Percentiles rank a stretch among this genome's conserved stretches.
phyloP scores from a whole-genome alignment of 257 asterid species.

The Cynanchum wilfordii region DNA sequence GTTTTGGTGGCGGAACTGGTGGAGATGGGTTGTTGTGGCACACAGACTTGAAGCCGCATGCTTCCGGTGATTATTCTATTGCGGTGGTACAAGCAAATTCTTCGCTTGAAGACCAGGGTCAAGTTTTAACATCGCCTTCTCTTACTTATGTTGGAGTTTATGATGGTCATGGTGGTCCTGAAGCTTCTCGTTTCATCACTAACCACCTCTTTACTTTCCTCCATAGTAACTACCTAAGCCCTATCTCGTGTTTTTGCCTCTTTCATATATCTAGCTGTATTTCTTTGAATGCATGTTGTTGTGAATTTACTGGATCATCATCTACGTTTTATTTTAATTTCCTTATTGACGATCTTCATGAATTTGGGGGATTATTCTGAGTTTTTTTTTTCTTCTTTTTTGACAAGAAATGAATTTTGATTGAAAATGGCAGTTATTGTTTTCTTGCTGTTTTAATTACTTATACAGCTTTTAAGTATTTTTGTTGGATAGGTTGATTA shows the following conservation, averaged over 20 bases:
- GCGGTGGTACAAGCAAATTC: slow-evolving; percentile 47
- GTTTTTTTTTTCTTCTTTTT: not conserved
- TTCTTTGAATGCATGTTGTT: not conserved
- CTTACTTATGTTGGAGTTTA: slow-evolving; percentile 44
- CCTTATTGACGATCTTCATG: not conserved
- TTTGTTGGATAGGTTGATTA: not conserved
- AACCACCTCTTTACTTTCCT: slow-evolving; percentile 32
- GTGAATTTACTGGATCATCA: not conserved
- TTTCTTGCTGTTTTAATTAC: not conserved
- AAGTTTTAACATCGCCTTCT: slow-evolving; percentile 33
- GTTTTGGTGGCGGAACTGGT: slow-evolving; percentile 26
- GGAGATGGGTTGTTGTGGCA: slow-evolving; percentile 38
- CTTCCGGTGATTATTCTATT: slow-evolving; percentile 38
- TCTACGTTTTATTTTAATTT: not conserved
- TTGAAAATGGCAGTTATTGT: not conserved
- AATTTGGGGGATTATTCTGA: not conserved
- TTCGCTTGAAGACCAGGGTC: slow-evolving; percentile 38
- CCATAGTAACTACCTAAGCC: slow-evolving; percentile 24
- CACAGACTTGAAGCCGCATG: slow-evolving; percentile 38
- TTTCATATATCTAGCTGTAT: not conserved
- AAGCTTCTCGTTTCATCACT: slow-evolving; percentile 41
- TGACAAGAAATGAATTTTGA: not conserved
- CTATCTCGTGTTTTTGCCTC: not conserved
- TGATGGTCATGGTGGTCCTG: slow-evolving; percentile 46
- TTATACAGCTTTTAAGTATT: not conserved